Conservation (phyloP, 352 stramenopile genomes). For the Phytophthora ramorum region DNA sequence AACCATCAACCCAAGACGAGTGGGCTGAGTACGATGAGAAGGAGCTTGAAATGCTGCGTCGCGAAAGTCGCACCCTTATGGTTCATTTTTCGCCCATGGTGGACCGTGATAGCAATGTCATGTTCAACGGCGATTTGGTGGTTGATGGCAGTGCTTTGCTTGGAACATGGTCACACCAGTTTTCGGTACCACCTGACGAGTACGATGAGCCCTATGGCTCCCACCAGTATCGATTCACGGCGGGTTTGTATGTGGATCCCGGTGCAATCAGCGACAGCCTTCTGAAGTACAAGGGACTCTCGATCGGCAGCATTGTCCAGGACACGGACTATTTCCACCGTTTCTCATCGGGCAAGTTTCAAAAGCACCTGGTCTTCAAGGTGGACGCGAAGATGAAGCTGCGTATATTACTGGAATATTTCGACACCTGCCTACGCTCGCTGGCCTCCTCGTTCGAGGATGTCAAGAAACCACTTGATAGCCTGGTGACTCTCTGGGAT, state of each 20-base stretch:
- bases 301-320: conserved; percentile 76
- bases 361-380: conserved; percentile 78
- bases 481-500: conserved; percentile 41
- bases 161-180: conserved; percentile 74
- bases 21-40: conserved; percentile 72
- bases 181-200: conserved; percentile 44
- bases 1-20: conserved; percentile 58
- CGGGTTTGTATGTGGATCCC: conserved; percentile 77
- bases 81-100: conserved; percentile 74
- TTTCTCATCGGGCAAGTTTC: conserved; percentile 68
- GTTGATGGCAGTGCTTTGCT: conserved; percentile 66
- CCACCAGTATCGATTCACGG: conserved; percentile 52
- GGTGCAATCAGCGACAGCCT: conserved; percentile 63
- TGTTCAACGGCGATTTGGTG: conserved; percentile 67
- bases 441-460: conserved; percentile 31
- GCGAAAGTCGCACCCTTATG: conserved; percentile 65
- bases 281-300: conserved; percentile 86
- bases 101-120: conserved; percentile 66
- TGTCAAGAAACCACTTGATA: conserved; percentile 34
- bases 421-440: conserved; percentile 52
- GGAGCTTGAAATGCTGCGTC: conserved; percentile 68
- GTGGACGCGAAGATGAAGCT: conserved; percentile 57
- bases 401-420: conserved; percentile 56
- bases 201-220: conserved; percentile 45
- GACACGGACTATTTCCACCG: conserved; percentile 79